These are phyloP conservation scores for Cystobasidium ongulense DNA, from an alignment of 768 basidiomycete genomes.

Conservation along the genomic window DNA sequence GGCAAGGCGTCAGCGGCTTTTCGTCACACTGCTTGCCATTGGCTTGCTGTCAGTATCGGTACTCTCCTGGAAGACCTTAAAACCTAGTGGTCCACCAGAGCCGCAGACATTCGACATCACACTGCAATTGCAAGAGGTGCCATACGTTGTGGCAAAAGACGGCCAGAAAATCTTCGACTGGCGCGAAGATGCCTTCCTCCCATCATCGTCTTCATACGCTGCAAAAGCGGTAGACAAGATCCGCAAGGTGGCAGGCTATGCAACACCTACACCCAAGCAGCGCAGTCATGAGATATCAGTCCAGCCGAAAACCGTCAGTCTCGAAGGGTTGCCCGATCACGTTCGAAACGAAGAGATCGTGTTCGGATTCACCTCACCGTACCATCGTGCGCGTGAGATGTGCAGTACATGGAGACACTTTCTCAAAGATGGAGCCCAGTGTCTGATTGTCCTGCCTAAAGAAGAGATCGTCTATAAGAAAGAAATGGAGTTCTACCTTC, in stretches of 20 bases:
- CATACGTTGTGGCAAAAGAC: background rate
- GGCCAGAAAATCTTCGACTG: slow-evolving; percentile 2
- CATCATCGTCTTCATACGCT: background rate
- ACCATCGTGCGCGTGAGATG: slow-evolving; percentile 11
- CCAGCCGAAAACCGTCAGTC: background rate
- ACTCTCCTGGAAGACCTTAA: background rate
- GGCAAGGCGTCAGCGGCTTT: background rate
- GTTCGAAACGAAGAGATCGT: slow-evolving; percentile 21
- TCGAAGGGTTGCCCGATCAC: slow-evolving; percentile 14
- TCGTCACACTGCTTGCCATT: background rate
- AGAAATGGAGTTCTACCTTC: background rate
- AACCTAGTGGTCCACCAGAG: background rate
- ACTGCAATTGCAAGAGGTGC: background rate
- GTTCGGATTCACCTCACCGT: slow-evolving; percentile 27
- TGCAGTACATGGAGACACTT: slow-evolving; percentile 24
- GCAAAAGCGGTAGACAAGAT: background rate
- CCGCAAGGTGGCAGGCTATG: background rate
- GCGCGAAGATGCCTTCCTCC: slow-evolving; percentile 4
- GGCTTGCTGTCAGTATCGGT: background rate
- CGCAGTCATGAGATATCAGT: background rate
- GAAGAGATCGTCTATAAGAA: slow-evolving; percentile 31
- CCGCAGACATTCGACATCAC: slow-evolving; percentile 3
- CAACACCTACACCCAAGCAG: background rate
- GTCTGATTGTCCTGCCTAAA: slow-evolving; percentile 34
- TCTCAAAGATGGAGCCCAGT: slow-evolving; percentile 18